These are phyloP conservation scores for Pseudopithomyces maydicus DNA, from an alignment of 2,329 filamentous ascomycete genomes.

Conservation along the genomic window DNA sequence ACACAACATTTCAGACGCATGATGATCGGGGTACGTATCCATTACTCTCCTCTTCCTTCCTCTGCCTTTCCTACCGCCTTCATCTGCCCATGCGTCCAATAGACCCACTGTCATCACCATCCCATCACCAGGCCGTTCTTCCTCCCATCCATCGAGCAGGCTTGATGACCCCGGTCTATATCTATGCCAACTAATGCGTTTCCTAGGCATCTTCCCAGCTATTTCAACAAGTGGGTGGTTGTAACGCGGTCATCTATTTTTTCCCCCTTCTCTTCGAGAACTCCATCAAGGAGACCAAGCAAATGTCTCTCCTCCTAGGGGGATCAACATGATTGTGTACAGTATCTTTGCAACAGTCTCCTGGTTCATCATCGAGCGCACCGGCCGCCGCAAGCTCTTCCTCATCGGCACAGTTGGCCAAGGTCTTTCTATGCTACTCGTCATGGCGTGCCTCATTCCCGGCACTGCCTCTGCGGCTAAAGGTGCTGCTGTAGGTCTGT, in stretches of 20 bases:
- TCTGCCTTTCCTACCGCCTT: neutral
- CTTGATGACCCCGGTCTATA: neutral
- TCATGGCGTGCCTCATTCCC: conserved; percentile 49
- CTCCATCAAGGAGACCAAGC: conserved; percentile 56
- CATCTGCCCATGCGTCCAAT: too few species aligned
- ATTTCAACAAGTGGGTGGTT: conserved; percentile 27
- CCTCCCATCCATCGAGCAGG: too few species aligned
- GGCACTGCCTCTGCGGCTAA: conserved; percentile 46
- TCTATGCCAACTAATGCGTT: neutral
- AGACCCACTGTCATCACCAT: too few species aligned
- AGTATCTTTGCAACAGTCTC: conserved; percentile 62
- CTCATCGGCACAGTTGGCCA: conserved; percentile 56
- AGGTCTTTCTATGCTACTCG: conserved; percentile 52
- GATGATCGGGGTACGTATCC: conserved; percentile 61
- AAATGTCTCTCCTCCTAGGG: conserved; percentile 51
- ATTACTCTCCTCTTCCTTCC: conserved; percentile 19
- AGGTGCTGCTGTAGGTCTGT: conserved; percentile 64
- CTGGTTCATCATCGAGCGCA: conserved; percentile 68
- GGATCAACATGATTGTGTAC: conserved; percentile 63
- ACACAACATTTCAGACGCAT: conserved; percentile 70
- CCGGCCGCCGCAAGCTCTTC: conserved; percentile 55
- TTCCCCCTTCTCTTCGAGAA: conserved; percentile 49
- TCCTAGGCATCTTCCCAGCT: too few species aligned
- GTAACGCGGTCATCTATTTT: conserved; percentile 52
- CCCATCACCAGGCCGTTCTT: neutral